Evolutionary conservation across 495 filamentous ascomycete species (phyloP), one percentile per base, ranked within the genome.

Genomic region (Hyaloscypha finlandica): DNA sequence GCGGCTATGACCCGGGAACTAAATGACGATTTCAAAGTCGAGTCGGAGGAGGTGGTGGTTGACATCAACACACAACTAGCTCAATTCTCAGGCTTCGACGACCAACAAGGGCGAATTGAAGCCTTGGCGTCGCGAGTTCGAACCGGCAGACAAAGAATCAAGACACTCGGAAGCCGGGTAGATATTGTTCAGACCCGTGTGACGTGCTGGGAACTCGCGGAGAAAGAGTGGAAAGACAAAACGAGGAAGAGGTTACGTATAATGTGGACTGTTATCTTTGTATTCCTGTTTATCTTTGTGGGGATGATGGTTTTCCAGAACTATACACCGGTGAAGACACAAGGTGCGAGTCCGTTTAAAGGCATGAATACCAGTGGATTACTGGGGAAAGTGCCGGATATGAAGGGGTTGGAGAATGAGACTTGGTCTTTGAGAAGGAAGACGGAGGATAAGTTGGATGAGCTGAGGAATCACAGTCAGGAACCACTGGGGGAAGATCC

Each of bases 151-250:
- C 81, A 81, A 58, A 88, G 81, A 70, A 89, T 93, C 32, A 79
- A 85, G 48, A 75, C 75, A n/a, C 81, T 96, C 48, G 86, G 86
- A 64, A 81, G 80, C 65, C 81, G 92, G 64, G 84, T 96, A 6
- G 87, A 89, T 62, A 77, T 78, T 1, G 90, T 92, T 37, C 78
- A 85, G 52, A 72, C 80, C 58, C 82, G 86, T 63, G 89, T 94
- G 52, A 88, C 91, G 71, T 78, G 79, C 61, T 92, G 90, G 86
- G 91, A 92, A 75, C 83, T 82, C 59, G 83, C 85, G 37, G 92
- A 95, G 70, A 76, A 74, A 45, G 89, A 91, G 72, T 92, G 87
- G 88, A 88, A 92, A 79, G 86, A 86, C 65, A 85, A 81, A 64
- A 88, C 88, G 1, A 83, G 86, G 69, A 85, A 81, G 71, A 78